A percentile compares a stretch with the other conserved stretches of the same genome.
phyloP scores from a whole-genome alignment of 2,329 filamentous ascomycete species.

The Pseudogymnoascus sp. region DNA sequence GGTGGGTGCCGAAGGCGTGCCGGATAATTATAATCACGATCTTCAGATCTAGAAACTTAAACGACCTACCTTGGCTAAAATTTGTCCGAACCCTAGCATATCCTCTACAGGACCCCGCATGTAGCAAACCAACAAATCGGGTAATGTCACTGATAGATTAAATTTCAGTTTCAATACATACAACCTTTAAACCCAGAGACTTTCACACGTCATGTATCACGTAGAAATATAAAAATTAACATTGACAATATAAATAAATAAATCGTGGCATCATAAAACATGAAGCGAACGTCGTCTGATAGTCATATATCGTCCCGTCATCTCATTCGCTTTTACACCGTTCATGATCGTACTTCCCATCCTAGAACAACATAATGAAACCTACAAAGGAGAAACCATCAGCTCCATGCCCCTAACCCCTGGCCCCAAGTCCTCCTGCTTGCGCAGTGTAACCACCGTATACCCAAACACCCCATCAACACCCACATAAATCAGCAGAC shows the following conservation, averaged over 20 bases:
- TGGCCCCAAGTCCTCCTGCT: background rate
- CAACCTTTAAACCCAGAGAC: background rate
- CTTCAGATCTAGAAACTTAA: background rate
- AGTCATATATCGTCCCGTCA: background rate
- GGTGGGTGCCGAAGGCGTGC: background rate
- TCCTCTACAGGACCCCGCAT: background rate
- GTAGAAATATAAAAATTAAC: background rate
- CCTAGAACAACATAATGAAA: background rate
- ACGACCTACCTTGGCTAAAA: background rate
- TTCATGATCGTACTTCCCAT: background rate
- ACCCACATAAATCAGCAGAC: background rate
- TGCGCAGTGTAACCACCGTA: background rate
- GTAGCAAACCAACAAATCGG: background rate
- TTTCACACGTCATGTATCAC: background rate
- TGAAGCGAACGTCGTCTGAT: slow-evolving; percentile 4
- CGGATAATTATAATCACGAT: background rate
- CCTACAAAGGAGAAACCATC: background rate
- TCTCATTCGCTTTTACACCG: background rate
- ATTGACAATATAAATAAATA: slow-evolving; percentile 4
- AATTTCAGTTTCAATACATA: too few relatives aligned
- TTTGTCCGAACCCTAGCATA: background rate
- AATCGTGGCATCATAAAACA: slow-evolving; percentile 4
- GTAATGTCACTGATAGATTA: background rate
- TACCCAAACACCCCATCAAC: slow-evolving; percentile 2
- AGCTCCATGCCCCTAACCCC: background rate